Conservation (phyloP, 768 basidiomycete genomes). For the Tulasnella sp. region DNA sequence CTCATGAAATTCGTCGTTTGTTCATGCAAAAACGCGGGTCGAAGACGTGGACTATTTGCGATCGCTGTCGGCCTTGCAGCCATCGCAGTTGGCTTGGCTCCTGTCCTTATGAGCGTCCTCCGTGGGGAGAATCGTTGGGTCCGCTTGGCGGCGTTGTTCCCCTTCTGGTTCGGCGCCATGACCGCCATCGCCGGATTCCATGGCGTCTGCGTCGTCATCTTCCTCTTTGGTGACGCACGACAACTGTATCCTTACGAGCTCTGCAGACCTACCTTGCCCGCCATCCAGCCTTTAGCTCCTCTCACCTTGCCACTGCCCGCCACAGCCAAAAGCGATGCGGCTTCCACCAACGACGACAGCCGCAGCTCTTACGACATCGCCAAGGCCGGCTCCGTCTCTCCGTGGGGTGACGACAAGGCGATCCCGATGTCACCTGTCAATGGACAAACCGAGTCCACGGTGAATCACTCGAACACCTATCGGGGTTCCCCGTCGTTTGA, state of each 20-base stretch:
- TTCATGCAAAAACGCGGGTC: constrained; percentile 22
- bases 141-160: constrained; percentile 22
- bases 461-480: neutral
- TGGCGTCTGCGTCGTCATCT: constrained; percentile 26
- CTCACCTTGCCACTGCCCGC: constrained; percentile 6
- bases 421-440: neutral
- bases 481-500: neutral
- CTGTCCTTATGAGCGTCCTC: constrained; percentile 21
- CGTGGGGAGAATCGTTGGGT: neutral
- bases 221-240: constrained; percentile 26
- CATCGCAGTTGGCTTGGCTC: constrained; percentile 22
- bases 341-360: neutral
- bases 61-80: constrained; percentile 21
- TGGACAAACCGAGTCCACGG: neutral
- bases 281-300: neutral
- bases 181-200: constrained; percentile 24
- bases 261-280: constrained; percentile 36
- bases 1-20: constrained; percentile 17
- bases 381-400: neutral
- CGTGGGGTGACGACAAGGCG: neutral
- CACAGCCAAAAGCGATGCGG: neutral
- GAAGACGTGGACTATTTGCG: constrained; percentile 22
- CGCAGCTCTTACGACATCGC: neutral
- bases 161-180: constrained; percentile 25
- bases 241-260: constrained; percentile 25